Conservation (phyloP, 2,329 filamentous ascomycete species). For the Phialophora tarda region DNA sequence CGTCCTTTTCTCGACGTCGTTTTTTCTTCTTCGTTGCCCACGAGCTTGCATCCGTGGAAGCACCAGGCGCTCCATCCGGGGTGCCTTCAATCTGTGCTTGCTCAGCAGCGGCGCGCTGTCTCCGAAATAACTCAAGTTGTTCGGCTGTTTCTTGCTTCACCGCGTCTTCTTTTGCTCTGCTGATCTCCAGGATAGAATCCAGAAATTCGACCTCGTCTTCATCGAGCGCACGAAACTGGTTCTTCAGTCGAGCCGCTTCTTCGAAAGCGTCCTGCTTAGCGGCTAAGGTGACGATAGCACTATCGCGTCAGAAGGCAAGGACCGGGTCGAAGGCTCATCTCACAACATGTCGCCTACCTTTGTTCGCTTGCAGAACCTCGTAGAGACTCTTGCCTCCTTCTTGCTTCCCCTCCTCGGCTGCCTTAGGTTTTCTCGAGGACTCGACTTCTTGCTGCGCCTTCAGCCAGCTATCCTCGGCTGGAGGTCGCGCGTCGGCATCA, state of each 20-base stretch:
- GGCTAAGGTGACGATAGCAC: slow-evolving; percentile 43
- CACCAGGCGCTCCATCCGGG: slow-evolving; percentile 9
- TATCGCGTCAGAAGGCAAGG: slow-evolving; percentile 48
- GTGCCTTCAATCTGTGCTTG: slow-evolving; percentile 42
- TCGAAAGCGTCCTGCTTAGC: slow-evolving; percentile 60
- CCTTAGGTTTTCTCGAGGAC: slow-evolving; percentile 35
- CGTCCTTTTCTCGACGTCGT: slow-evolving; percentile 57
- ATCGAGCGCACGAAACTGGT: slow-evolving; percentile 58
- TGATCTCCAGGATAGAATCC: slow-evolving; percentile 63
- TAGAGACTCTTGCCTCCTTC: slow-evolving; percentile 56
- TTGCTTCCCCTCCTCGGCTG: slow-evolving; percentile 38
- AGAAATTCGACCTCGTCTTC: slow-evolving; percentile 60
- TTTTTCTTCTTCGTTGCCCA: slow-evolving; percentile 60
- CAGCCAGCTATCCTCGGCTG: slow-evolving; percentile 52
- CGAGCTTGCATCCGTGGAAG: slow-evolving; percentile 43
- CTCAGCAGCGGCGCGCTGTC: slow-evolving; percentile 65
- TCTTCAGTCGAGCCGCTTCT: slow-evolving; percentile 56
- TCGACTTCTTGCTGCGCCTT: slow-evolving; percentile 48
- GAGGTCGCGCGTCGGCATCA: slow-evolving; percentile 49
- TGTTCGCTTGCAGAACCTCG: slow-evolving; percentile 56
- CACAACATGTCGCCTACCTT: slow-evolving; percentile 48
- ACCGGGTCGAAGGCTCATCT: neutral
- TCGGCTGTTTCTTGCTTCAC: slow-evolving; percentile 64
- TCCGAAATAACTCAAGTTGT: slow-evolving; percentile 64
- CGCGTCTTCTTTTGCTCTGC: slow-evolving; percentile 61